Conservation (phyloP, 257 asterid genomes). For the Buddleja alternifolia region DNA sequence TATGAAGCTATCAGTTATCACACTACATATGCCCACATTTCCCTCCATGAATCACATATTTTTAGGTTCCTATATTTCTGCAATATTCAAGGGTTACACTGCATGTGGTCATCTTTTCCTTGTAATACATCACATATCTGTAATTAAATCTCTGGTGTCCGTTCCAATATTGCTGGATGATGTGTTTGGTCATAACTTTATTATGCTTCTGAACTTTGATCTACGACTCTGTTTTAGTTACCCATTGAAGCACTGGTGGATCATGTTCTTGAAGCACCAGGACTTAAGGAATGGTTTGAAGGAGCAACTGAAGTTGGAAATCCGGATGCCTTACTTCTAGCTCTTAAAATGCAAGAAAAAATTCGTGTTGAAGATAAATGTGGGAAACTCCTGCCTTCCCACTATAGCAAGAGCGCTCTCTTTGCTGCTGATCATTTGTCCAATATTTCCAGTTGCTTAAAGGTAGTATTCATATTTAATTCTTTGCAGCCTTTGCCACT, state of each 20-base stretch:
- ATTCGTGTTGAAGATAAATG: conserved; percentile 49
- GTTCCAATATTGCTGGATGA: conserved; percentile 5
- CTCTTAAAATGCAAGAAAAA: conserved; percentile 72
- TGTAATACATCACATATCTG: not conserved
- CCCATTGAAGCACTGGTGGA: conserved; percentile 59
- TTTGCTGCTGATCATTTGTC: conserved; percentile 69
- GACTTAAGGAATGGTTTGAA: conserved; percentile 81
- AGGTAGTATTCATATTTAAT: conserved; percentile 51
- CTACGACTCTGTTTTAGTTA: conserved; percentile 52
- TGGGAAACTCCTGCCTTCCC: conserved; percentile 81
- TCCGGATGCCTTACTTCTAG: conserved; percentile 91
- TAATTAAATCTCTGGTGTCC: no score
- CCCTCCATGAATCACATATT: not conserved
- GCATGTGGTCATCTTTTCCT: not conserved
- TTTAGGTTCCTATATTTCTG: not conserved
- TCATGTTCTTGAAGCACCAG: conserved; percentile 85
- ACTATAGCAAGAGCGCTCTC: conserved; percentile 59
- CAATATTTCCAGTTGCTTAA: conserved; percentile 68
- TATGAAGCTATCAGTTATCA: not conserved
- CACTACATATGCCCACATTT: not conserved
- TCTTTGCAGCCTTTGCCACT: conserved; percentile 12
- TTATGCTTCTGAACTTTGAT: conserved; percentile 31
- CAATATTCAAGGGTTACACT: not conserved
- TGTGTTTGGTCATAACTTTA: conserved; percentile 4
- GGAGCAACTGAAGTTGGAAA: conserved; percentile 77